A percentile compares a stretch with the other conserved stretches of the same genome.
Evolutionary conservation across 768 basidiomycete genomes (phyloP).

Genomic region (Rhizopogon vinicolor): DNA sequence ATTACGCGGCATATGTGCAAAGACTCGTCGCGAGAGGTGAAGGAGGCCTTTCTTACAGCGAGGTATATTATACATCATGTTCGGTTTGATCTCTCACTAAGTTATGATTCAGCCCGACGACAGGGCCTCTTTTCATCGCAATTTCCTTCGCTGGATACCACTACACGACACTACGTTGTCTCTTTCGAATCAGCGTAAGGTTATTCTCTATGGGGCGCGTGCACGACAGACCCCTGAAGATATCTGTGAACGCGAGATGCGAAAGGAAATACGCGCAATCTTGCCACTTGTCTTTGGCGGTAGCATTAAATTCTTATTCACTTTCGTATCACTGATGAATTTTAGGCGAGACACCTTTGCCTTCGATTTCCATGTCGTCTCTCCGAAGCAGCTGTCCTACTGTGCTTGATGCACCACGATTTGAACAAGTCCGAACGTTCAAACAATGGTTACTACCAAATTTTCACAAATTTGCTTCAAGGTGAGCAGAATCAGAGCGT

Average conservation of each 20-base stretch:
- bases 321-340: slow-evolving; percentile 2
- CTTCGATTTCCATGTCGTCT: slow-evolving; percentile 31
- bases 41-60: slow-evolving; percentile 45
- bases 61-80: slow-evolving; percentile 33
- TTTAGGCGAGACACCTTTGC: slow-evolving; percentile 27
- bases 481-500: slow-evolving; percentile 27
- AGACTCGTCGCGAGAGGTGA: slow-evolving; percentile 80
- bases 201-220: slow-evolving; percentile 64
- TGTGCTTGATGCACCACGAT: slow-evolving; percentile 55
- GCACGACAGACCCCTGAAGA: slow-evolving; percentile 72
- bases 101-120: slow-evolving; percentile 6
- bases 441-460: slow-evolving; percentile 74
- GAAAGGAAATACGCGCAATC: slow-evolving; percentile 59
- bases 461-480: slow-evolving; percentile 47
- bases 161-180: slow-evolving; percentile 56
- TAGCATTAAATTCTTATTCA: slow-evolving; percentile 13
- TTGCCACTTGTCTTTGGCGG: slow-evolving; percentile 70
- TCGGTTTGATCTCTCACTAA: neutral
- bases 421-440: slow-evolving; percentile 69
- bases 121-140: slow-evolving; percentile 55
- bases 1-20: slow-evolving; percentile 71
- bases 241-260: slow-evolving; percentile 61
- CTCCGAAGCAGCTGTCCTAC: slow-evolving; percentile 40
- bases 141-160: slow-evolving; percentile 70
- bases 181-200: slow-evolving; percentile 62